These are phyloP conservation scores for Mucor irregularis DNA, from an alignment of 371 early-diverging fungal species.

Conservation along the genomic window DNA sequence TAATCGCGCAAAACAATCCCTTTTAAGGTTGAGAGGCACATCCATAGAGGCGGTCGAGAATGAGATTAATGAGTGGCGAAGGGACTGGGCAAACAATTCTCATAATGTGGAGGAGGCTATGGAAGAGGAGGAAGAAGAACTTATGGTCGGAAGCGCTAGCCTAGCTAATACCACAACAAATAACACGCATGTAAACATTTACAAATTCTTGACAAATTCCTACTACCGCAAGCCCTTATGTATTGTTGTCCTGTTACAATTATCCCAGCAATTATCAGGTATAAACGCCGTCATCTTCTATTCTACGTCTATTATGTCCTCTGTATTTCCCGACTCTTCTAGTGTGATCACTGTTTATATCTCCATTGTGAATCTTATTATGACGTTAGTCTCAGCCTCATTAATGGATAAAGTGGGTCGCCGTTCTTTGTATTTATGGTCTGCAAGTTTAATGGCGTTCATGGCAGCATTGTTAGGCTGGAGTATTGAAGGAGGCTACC, in stretches of 20 bases:
- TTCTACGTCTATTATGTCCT: conserved; percentile 76
- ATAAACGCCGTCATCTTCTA: conserved; percentile 94
- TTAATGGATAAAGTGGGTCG: conserved; percentile 87
- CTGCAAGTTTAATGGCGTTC: conserved; percentile 63
- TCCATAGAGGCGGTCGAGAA: conserved; percentile 56
- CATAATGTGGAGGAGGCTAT: neutral
- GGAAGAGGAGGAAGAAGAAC: conserved; percentile 10
- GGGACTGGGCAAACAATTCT: conserved; percentile 35
- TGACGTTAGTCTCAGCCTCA: conserved; percentile 69
- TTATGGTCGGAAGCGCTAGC: neutral
- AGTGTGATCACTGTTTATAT: conserved; percentile 72
- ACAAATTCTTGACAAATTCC: conserved; percentile 40
- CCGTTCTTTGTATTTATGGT: conserved; percentile 72
- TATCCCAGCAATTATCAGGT: conserved; percentile 87
- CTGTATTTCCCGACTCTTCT: conserved; percentile 62
- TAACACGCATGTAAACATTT: conserved; percentile 28
- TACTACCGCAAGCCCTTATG: conserved; percentile 62
- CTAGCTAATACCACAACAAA: neutral
- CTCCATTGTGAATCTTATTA: conserved; percentile 74
- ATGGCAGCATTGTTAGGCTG: conserved; percentile 60
- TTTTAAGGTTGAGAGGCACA: conserved; percentile 59
- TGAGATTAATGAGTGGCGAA: conserved; percentile 66
- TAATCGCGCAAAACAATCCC: conserved; percentile 54
- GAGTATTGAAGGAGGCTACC: conserved; percentile 52
- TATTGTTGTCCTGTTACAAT: conserved; percentile 75